Base-by-base conservation (phyloP, 2,329 filamentous ascomycete species). In the Colletotrichum tabaci region DNA sequence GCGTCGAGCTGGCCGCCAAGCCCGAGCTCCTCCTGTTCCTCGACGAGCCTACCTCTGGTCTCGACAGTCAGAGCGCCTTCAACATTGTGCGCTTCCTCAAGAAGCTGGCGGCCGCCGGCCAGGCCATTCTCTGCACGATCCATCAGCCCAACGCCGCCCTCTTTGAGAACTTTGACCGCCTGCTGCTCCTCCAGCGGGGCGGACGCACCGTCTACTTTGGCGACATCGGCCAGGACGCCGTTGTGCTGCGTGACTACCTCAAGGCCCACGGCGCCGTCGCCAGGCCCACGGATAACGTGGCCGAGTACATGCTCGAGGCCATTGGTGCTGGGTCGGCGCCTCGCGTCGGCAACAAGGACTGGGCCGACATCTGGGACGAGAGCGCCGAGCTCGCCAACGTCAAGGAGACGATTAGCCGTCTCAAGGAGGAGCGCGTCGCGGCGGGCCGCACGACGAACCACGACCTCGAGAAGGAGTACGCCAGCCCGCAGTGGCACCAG, bases 111-210 rank as follows among this genome's bases (percentile, higher is more conserved):
- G 86, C 88, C n/a, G 92, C 93, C 3, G 95, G 94, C 2, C 95
- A 97, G 79, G 94, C 94, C 12, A 94, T 97, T 75, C 87, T 97
- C 4, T 97, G 94, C 83, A 97, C 95, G 0, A 97, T 97, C 74
- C 95, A 97, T 80, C 95, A 97, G 79, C 94, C 95, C 1, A 96
- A 95, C 75, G 93, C 93, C 18, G 91, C 93, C 0, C 86, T 97
- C 0, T 97, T 98, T 76, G 93, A 96, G 80, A 92, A 95, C 80
- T 98, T 97, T 75, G 94, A 97, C 79, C 89, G 94, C 15, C 87
- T 98, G 2, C 84, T 97, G 6, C 87, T 97, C 3, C 87, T 97
- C 2, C 90, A 96, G 81, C 88, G 89, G 50, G 94, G 94, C 71
- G 94, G 94, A 4, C 88, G 91, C 66, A 93, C 93, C 57, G 93